These are phyloP conservation scores for Corrigiola litoralis DNA, from an alignment of 179 eudicot genomes.

Conservation along the genomic window DNA sequence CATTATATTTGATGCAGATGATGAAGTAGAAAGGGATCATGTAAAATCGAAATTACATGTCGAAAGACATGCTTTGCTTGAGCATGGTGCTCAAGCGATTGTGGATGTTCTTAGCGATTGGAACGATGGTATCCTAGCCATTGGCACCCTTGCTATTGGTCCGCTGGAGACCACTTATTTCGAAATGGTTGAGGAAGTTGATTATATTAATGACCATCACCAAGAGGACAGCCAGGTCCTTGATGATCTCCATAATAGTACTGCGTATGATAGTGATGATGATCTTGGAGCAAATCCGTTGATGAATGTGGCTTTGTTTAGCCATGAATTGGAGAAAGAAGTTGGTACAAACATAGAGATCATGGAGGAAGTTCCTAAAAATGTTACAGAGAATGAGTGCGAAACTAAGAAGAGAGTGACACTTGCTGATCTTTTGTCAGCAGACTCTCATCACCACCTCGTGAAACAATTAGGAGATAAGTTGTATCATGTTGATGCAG, in stretches of 20 bases:
- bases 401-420: slow-evolving; percentile 38
- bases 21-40: not conserved
- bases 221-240: no score
- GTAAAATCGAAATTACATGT: slow-evolving; percentile 12
- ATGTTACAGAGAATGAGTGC: not conserved
- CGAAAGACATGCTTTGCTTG: slow-evolving; percentile 30
- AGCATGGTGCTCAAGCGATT: slow-evolving; percentile 17
- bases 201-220: slow-evolving; percentile 2
- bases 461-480: slow-evolving; percentile 14
- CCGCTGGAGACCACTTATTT: slow-evolving; percentile 21
- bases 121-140: slow-evolving; percentile 53
- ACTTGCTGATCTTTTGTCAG: slow-evolving; percentile 54
- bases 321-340: slow-evolving; percentile 26
- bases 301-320: slow-evolving; percentile 23
- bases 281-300: slow-evolving; percentile 33
- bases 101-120: slow-evolving; percentile 34
- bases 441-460: slow-evolving; percentile 26
- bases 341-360: slow-evolving; percentile 1
- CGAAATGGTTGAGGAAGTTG: not conserved
- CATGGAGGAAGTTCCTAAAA: not conserved
- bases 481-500: not conserved
- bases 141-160: slow-evolving; percentile 57
- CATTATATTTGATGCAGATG: slow-evolving; percentile 22
- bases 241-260: not conserved
- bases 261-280: not conserved